Evolutionary conservation across 306 rosid species (phyloP).

Genomic region (Lathyrus sativus): DNA sequence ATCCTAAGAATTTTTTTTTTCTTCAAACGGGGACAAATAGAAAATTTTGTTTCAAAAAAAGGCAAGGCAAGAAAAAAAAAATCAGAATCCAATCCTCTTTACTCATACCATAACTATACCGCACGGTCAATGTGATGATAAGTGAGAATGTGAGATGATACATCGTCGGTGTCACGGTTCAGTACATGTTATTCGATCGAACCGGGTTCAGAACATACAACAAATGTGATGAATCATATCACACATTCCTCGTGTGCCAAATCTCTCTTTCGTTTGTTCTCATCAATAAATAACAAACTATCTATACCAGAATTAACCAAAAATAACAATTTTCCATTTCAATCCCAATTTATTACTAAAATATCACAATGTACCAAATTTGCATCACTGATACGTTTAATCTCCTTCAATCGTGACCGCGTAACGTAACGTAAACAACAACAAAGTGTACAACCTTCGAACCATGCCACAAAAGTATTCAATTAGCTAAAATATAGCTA

Average conservation of each 20-base stretch:
- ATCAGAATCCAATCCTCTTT: too few species aligned
- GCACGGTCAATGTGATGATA: too few species aligned
- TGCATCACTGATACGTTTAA: slow-evolving; percentile 22
- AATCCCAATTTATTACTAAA: not conserved
- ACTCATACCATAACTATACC: too few species aligned
- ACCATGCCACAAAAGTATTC: not conserved
- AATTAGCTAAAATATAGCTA: not conserved
- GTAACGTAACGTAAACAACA: slow-evolving; percentile 30
- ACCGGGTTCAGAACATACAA: too few species aligned
- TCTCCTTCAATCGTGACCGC: slow-evolving; percentile 14
- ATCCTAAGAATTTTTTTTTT: too few species aligned
- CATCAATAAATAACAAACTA: not conserved
- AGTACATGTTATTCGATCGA: too few species aligned
- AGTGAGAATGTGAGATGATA: too few species aligned
- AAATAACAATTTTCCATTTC: not conserved
- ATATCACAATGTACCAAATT: not conserved
- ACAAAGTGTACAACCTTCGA: not conserved
- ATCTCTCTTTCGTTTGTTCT: not conserved
- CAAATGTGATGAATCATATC: too few species aligned
- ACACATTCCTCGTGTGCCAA: not conserved
- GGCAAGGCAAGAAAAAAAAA: too few species aligned
- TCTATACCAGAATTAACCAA: not conserved
- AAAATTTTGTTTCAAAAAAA: too few species aligned
- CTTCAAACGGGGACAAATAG: too few species aligned
- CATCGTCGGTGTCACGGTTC: too few species aligned